These are phyloP conservation scores for Cyclaneusma minus DNA, from an alignment of 2,329 filamentous ascomycete species.

Conservation along the genomic window DNA sequence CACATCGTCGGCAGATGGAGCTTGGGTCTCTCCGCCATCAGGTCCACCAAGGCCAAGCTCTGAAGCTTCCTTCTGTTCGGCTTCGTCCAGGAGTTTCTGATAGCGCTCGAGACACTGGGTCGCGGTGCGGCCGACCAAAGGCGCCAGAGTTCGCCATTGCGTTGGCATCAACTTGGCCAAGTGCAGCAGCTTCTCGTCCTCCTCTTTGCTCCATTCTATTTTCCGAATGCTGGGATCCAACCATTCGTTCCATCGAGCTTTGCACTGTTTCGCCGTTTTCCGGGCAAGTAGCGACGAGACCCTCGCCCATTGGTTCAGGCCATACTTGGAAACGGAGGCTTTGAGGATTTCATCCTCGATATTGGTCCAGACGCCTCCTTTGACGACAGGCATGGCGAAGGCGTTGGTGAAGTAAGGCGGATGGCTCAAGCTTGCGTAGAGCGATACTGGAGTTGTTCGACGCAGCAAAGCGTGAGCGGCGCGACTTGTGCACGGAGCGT, in stretches of 20 bases:
- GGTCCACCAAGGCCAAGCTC: conserved; percentile 73
- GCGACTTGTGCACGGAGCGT: too few relatives aligned
- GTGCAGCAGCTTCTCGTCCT: conserved; percentile 93
- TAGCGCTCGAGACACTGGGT: conserved; percentile 96
- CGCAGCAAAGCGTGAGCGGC: too few relatives aligned
- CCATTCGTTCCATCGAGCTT: conserved; percentile 97
- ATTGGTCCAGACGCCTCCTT: conserved; percentile 62
- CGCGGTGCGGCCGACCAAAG: conserved; percentile 88
- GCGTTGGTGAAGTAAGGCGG: conserved; percentile 3
- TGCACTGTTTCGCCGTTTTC: conserved; percentile 98
- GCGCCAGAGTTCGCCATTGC: conserved; percentile 97
- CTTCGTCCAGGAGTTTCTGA: conserved; percentile 90
- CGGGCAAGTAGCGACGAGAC: conserved; percentile 92
- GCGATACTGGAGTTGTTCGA: background rate
- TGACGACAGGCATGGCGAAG: conserved; percentile 51
- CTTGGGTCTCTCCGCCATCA: conserved; percentile 70
- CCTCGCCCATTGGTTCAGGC: conserved; percentile 94
- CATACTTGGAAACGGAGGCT: conserved; percentile 86
- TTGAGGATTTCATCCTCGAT: conserved; percentile 95
- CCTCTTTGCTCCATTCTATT: conserved; percentile 97
- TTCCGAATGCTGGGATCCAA: conserved; percentile 95
- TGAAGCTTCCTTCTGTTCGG: conserved; percentile 72
- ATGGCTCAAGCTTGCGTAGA: background rate
- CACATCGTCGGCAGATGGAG: conserved; percentile 86
- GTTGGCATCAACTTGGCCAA: conserved; percentile 97